Conservation (phyloP, 306 rosid genomes). For the Alnus rubra region DNA sequence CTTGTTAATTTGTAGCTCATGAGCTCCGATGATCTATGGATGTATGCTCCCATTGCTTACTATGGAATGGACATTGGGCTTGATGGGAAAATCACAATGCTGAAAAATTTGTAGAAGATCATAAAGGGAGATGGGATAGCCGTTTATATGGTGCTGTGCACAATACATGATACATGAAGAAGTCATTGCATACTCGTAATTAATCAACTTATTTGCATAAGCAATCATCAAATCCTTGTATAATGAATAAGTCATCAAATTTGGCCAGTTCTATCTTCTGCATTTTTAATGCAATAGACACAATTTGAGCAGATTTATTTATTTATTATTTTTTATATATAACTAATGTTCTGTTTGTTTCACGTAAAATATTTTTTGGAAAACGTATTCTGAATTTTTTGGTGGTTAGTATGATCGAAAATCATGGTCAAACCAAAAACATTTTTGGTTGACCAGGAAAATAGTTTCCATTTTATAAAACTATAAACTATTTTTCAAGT, state of each 20-base stretch:
- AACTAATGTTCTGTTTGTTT: no score
- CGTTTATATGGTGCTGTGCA: background rate
- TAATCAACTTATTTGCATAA: background rate
- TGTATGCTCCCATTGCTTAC: slow-evolving; percentile 92
- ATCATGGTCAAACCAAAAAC: no score
- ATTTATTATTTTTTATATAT: no score
- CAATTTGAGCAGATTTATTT: no score
- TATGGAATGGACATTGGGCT: slow-evolving; percentile 81
- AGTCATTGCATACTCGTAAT: background rate
- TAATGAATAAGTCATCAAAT: background rate
- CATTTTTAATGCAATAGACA: background rate
- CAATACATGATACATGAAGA: background rate
- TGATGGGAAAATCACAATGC: slow-evolving; percentile 43
- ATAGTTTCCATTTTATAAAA: no score
- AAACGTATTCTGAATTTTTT: no score
- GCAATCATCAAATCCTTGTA: background rate
- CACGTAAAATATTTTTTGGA: no score
- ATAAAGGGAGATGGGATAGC: background rate
- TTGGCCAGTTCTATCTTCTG: background rate
- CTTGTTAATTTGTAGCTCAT: slow-evolving; percentile 53
- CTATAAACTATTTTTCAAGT: no score
- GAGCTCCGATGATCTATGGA: slow-evolving; percentile 91
- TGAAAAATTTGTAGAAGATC: slow-evolving; percentile 37
- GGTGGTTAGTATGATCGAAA: no score
- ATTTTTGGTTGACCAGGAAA: no score